Conservation (phyloP, 306 rosid genomes). For the Quillaja saponaria region DNA sequence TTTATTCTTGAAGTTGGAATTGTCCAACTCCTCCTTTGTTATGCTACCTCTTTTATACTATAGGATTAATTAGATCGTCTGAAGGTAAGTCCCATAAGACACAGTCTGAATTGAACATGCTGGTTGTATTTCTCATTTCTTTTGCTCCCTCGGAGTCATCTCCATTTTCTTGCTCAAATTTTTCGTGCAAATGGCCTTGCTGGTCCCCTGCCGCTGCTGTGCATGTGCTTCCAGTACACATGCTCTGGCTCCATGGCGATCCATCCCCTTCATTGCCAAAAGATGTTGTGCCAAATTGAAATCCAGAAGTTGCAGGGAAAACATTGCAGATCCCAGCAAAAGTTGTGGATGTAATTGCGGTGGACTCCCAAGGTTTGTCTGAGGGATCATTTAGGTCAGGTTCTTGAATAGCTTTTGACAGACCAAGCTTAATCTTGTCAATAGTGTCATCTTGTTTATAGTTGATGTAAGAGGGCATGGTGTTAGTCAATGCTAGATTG, state of each 20-base stretch:
- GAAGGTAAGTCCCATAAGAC: conserved; percentile 90
- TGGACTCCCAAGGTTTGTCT: conserved; percentile 64
- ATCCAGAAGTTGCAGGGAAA: conserved; percentile 59
- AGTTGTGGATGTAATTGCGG: conserved; percentile 46
- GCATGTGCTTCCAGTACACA: conserved; percentile 85
- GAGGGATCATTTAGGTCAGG: conserved; percentile 53
- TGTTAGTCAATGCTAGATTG: conserved; percentile 34
- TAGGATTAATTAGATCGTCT: conserved; percentile 73
- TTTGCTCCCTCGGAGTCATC: conserved; percentile 60
- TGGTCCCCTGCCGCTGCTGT: conserved; percentile 67
- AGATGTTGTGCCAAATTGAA: conserved; percentile 52
- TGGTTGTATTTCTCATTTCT: conserved; percentile 63
- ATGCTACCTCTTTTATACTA: conserved; percentile 45
- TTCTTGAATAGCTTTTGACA: conserved; percentile 72
- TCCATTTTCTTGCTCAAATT: conserved; percentile 57
- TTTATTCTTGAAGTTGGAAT: conserved; percentile 36
- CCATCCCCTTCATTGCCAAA: conserved; percentile 63
- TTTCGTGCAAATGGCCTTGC: conserved; percentile 56
- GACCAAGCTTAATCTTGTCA: conserved; percentile 73
- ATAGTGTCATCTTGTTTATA: conserved; percentile 47
- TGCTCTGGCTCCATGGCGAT: conserved; percentile 82
- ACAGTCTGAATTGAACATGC: conserved; percentile 70
- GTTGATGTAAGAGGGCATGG: conserved; percentile 42
- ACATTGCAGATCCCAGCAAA: conserved; percentile 56
- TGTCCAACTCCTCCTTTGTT: conserved; percentile 29